Evolutionary conservation across 306 rosid species (phyloP).

Genomic region (Lablab purpureus): DNA sequence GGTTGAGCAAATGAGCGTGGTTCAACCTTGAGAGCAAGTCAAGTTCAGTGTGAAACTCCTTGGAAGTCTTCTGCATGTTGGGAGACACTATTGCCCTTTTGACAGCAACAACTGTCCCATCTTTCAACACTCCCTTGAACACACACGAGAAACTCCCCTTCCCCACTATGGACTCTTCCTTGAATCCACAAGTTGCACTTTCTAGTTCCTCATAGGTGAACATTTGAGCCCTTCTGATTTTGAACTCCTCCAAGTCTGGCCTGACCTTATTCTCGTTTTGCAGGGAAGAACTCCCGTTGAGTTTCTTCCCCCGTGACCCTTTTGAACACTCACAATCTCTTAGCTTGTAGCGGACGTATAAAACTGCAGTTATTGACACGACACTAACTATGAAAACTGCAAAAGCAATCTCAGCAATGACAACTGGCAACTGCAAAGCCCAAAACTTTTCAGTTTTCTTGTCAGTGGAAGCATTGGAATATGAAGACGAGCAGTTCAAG

Average conservation of each 20-base stretch:
- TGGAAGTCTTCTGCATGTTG: slow-evolving; percentile 79
- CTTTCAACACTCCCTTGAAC: slow-evolving; percentile 79
- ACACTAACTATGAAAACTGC: slow-evolving; percentile 69
- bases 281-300: slow-evolving; percentile 50
- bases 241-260: slow-evolving; percentile 77
- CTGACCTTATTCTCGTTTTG: slow-evolving; percentile 67
- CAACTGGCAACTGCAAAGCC: slow-evolving; percentile 73
- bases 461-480: slow-evolving; percentile 42
- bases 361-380: slow-evolving; percentile 68
- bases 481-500: slow-evolving; percentile 66
- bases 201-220: slow-evolving; percentile 84
- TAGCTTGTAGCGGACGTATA: slow-evolving; percentile 75
- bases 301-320: slow-evolving; percentile 57
- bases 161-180: slow-evolving; percentile 82
- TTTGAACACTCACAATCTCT: slow-evolving; percentile 69
- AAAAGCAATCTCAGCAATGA: slow-evolving; percentile 77
- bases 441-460: slow-evolving; percentile 68
- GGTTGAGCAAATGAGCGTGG: slow-evolving; percentile 90
- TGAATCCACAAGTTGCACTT: slow-evolving; percentile 75
- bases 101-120: slow-evolving; percentile 86
- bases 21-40: slow-evolving; percentile 84
- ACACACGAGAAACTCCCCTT: slow-evolving; percentile 95
- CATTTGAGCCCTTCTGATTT: slow-evolving; percentile 80
- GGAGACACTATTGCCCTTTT: slow-evolving; percentile 84
- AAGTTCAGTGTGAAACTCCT: slow-evolving; percentile 89